A percentile compares a stretch with the other conserved stretches of the same genome.
phyloP scores from a whole-genome alignment of 768 basidiomycete genomes.

The Trichaptum fuscoviolaceum region DNA sequence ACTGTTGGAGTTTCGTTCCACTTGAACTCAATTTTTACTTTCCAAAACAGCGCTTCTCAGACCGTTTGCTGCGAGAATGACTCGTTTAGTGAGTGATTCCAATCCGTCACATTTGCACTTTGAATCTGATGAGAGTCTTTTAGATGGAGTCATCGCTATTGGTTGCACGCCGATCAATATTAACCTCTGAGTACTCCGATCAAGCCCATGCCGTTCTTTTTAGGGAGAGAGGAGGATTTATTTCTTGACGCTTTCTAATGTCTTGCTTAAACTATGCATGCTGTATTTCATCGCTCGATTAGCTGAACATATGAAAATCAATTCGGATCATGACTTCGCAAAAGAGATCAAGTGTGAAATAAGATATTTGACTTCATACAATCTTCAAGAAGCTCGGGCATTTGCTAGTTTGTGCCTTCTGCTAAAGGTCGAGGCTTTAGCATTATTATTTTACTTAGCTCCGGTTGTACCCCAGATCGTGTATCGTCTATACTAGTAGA shows the following conservation, averaged over 20 bases:
- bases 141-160: slow-evolving; percentile 22
- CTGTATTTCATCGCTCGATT: background rate
- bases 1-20: background rate
- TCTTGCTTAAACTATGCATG: background rate
- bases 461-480: no score
- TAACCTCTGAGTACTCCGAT: slow-evolving; percentile 7
- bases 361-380: no score
- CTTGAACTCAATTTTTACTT: background rate
- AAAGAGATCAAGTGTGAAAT: no score
- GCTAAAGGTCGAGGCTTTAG: no score
- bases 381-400: no score
- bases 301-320: background rate
- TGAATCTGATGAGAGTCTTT: no score
- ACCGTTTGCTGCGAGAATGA: slow-evolving; percentile 25
- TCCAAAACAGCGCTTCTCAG: slow-evolving; percentile 1
- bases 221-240: background rate
- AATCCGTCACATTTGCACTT: background rate
- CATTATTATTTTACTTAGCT: no score
- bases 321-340: background rate
- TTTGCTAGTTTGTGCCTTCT: no score
- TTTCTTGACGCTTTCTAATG: background rate
- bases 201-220: background rate
- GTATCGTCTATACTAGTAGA: no score
- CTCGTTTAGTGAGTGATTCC: slow-evolving; percentile 17
- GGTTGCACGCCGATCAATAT: slow-evolving; percentile 21